Conservation (phyloP, 2,329 filamentous ascomycete genomes). For the Penicillium sp. region DNA sequence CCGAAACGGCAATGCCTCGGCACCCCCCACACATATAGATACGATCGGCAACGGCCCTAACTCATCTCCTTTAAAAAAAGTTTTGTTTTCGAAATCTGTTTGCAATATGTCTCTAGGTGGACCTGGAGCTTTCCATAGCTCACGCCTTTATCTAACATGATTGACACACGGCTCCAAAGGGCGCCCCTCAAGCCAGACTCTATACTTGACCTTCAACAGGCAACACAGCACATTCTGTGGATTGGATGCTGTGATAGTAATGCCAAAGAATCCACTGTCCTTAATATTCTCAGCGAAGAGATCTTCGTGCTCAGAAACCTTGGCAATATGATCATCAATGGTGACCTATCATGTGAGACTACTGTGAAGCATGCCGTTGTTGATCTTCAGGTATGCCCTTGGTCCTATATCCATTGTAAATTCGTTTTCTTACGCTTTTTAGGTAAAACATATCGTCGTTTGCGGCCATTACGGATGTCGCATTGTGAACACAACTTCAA, state of each 20-base stretch:
- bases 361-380: conserved; percentile 17
- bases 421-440: background rate
- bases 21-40: too few species aligned
- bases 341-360: conserved; percentile 20
- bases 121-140: background rate
- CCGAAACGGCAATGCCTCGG: too few species aligned
- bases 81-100: too few species aligned
- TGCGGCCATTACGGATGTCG: conserved; percentile 24
- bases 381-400: conserved; percentile 4
- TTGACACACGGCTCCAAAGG: too few species aligned
- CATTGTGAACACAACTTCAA: conserved; percentile 14
- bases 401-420: background rate
- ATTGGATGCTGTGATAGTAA: conserved; percentile 22
- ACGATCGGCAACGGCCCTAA: too few species aligned
- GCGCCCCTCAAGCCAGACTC: conserved; percentile 2
- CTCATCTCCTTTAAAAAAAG: too few species aligned
- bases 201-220: conserved; percentile 11
- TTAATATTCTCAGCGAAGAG: conserved; percentile 14
- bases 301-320: conserved; percentile 19
- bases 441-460: conserved; percentile 22
- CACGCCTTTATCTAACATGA: background rate
- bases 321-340: conserved; percentile 23
- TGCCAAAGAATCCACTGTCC: conserved; percentile 13
- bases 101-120: too few species aligned
- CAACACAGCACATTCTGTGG: conserved; percentile 18